phyloP scores from a whole-genome alignment of 108 stramenopile species.

The Aurantiochytrium sp. region DNA sequence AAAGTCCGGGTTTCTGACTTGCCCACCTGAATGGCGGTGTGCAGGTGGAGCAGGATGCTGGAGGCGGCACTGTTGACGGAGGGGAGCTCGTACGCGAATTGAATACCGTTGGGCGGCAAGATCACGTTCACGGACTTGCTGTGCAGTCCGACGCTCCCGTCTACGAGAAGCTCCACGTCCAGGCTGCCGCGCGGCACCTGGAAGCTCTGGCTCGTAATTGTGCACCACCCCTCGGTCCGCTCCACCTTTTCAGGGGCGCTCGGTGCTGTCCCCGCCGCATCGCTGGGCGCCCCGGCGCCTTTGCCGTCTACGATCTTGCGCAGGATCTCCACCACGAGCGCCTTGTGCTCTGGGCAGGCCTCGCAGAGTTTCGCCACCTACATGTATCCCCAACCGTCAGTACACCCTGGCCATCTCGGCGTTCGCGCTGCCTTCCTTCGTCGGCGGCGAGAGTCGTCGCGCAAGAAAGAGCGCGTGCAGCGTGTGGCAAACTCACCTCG shows the following conservation, averaged over 20 bases:
- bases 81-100: not conserved
- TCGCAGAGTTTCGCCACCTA: too few species aligned
- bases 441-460: too few species aligned
- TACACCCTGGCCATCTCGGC: too few species aligned
- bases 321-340: too few species aligned
- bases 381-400: too few species aligned
- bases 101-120: not conserved
- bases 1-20: not conserved
- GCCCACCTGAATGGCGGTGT: not conserved
- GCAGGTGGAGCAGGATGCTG: not conserved
- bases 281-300: too few species aligned
- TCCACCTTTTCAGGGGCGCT: not conserved
- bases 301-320: too few species aligned
- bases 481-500: too few species aligned
- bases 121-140: not conserved
- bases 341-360: too few species aligned
- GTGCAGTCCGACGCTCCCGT: not conserved
- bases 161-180: not conserved
- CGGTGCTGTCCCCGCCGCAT: too few species aligned
- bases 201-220: not conserved
- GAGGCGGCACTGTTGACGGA: not conserved
- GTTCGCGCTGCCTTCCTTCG: too few species aligned
- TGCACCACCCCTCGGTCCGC: not conserved
- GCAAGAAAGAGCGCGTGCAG: too few species aligned
- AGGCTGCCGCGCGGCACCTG: not conserved